Base-by-base conservation (phyloP, 208 protist species). In the Trypanosoma lewisi region DNA sequence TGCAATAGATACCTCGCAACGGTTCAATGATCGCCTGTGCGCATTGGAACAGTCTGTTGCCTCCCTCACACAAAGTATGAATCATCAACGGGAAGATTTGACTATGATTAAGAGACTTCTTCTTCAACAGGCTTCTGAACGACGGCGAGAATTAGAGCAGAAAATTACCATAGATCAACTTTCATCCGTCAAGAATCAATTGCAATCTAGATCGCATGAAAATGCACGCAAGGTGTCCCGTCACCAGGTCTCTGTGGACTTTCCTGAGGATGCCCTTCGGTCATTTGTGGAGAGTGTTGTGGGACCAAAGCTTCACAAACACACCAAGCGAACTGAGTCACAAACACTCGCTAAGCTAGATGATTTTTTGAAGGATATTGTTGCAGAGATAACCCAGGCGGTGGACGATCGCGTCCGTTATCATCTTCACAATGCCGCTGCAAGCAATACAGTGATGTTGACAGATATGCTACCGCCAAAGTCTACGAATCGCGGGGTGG, bases 41-140 rank as follows among this genome's bases (percentile, higher is more conserved):
- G 55, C 75, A 12, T 62, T 95, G 31, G 89, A 95, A 64, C 78
- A 82, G 49, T 75, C 81, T 6, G 82, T 95, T 11, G 82, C 85
- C 3, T 83, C 82, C 14, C 78, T 95, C 9, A 87, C 84, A 28
- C 82, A 85, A 64, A 78, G 78, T 2, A 70, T 95, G 61, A 78
- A 86, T 47, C 78, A 89, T 71, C 89, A 95, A 63, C 82, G 87
- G 28, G 82, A 95, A 33, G 89, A 95, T 72, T 51, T 95, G 36
- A 80, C 81, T 19, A 82, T 91, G 78, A 87, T 95, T 41, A 93
- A 91, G 67, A 73, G 79, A n/a, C 68, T 92, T 60, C 78, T 95
- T 25, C 71, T 95, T 12, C 89, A 93, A 61, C 85, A 95, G 69
- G 78, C 81, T 25, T 67, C 65, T 44, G 76, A 85, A 60, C 64